Conservation (phyloP, 1,139 yeast genomes). For the Geotrichum cucujoidarum region DNA sequence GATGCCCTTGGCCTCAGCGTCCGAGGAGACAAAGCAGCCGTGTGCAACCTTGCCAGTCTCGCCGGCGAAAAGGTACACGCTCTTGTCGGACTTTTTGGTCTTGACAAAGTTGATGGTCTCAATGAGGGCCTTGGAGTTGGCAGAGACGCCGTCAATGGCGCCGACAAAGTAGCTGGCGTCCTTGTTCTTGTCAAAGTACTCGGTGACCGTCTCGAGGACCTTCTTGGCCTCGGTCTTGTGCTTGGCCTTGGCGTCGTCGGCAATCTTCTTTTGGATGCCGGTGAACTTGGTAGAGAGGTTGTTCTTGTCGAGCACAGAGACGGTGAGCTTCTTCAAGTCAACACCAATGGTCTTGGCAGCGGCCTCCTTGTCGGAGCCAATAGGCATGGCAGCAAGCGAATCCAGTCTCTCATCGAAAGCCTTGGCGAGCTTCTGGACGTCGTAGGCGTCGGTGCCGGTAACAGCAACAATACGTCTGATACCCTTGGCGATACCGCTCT, state of each 20-base stretch:
- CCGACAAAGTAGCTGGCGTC: slow-evolving; percentile 56
- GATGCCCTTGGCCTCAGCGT: slow-evolving; percentile 64
- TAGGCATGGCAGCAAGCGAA: slow-evolving; percentile 49
- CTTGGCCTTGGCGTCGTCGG: slow-evolving; percentile 79
- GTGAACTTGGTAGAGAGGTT: slow-evolving; percentile 67
- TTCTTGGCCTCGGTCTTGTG: slow-evolving; percentile 85
- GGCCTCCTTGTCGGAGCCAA: slow-evolving; percentile 74
- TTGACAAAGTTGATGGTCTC: slow-evolving; percentile 87
- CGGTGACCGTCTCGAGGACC: slow-evolving; percentile 72
- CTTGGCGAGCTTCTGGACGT: slow-evolving; percentile 75
- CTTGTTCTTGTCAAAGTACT: slow-evolving; percentile 51
- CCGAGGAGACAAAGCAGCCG: slow-evolving; percentile 82
- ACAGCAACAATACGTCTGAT: slow-evolving; percentile 97
- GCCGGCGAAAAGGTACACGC: slow-evolving; percentile 80
- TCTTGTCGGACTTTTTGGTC: slow-evolving; percentile 67
- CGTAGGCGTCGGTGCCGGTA: slow-evolving; percentile 85
- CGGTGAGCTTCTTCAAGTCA: slow-evolving; percentile 70
- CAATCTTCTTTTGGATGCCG: slow-evolving; percentile 76
- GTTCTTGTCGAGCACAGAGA: slow-evolving; percentile 78
- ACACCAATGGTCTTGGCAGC: slow-evolving; percentile 80
- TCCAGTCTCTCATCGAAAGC: slow-evolving; percentile 62
- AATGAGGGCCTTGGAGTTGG: slow-evolving; percentile 89
- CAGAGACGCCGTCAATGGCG: slow-evolving; percentile 55
- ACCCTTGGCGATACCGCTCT: slow-evolving; percentile 97
- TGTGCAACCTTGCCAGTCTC: slow-evolving; percentile 80